These are phyloP conservation scores for Spergularia bocconei DNA, from an alignment of 148 eudicot genomes.

Conservation along the genomic window DNA sequence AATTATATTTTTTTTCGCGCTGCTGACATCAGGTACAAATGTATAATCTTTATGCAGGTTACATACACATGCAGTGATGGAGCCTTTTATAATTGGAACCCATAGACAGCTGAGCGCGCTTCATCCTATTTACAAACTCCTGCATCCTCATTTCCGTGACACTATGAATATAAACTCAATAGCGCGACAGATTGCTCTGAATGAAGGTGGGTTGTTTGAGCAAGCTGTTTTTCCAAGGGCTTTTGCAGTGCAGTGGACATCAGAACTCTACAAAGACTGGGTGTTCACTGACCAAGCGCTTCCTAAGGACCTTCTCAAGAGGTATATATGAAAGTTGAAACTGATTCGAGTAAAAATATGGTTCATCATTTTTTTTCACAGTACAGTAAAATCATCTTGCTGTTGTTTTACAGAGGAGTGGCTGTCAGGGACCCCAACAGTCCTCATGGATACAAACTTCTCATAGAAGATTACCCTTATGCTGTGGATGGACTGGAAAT, in stretches of 20 bases:
- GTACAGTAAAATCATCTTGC: too few relatives aligned
- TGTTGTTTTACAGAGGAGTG: slow-evolving; percentile 59
- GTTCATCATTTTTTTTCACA: too few relatives aligned
- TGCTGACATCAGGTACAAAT: too few relatives aligned
- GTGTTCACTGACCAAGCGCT: slow-evolving; percentile 77
- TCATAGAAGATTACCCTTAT: slow-evolving; percentile 73
- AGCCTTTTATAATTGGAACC: slow-evolving; percentile 78
- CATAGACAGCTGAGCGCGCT: slow-evolving; percentile 74
- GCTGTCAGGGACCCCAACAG: slow-evolving; percentile 60
- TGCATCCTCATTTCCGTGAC: slow-evolving; percentile 78
- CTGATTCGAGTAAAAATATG: too few relatives aligned
- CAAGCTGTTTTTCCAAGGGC: slow-evolving; percentile 54
- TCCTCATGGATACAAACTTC: slow-evolving; percentile 50
- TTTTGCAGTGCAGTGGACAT: slow-evolving; percentile 59
- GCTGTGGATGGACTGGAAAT: slow-evolving; percentile 87
- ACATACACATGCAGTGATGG: slow-evolving; percentile 65
- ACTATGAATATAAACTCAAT: slow-evolving; percentile 76
- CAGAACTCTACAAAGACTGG: slow-evolving; percentile 56
- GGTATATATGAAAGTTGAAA: slow-evolving; percentile 33
- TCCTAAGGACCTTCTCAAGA: slow-evolving; percentile 75
- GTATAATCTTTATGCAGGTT: slow-evolving; percentile 45
- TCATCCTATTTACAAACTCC: slow-evolving; percentile 78
- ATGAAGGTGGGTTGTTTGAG: slow-evolving; percentile 71
- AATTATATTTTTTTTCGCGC: too few relatives aligned
- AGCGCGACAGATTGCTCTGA: slow-evolving; percentile 64